Percentiles rank a stretch among this genome's conserved stretches.
Evolutionary conservation across 2,329 filamentous ascomycete species (phyloP).

Genomic region (Thielaviopsis musarum): DNA sequence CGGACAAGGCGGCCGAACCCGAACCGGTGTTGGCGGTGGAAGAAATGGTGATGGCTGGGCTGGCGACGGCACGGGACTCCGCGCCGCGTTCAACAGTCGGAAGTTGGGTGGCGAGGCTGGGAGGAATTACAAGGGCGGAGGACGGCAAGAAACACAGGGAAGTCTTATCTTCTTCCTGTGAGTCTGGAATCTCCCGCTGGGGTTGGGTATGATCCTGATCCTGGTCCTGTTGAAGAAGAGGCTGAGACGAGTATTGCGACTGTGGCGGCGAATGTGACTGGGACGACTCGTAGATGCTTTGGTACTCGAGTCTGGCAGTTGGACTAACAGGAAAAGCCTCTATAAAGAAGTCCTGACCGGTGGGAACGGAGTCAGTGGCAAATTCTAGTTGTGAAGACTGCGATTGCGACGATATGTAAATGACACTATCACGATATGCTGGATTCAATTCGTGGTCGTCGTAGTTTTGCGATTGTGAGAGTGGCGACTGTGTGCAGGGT

Average conservation of each 20-base stretch:
- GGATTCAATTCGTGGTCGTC: neutral
- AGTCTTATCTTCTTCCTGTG: constrained; percentile 2
- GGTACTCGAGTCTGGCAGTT: neutral
- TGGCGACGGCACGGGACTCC: neutral
- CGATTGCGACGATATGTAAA: neutral
- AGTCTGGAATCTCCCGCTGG: constrained; percentile 7
- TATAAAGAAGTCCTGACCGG: neutral
- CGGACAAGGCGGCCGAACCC: neutral
- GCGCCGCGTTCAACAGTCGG: neutral
- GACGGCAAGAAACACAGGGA: neutral
- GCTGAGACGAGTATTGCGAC: neutral
- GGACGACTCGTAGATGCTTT: neutral
- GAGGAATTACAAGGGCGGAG: neutral
- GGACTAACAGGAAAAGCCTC: neutral
- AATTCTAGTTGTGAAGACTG: neutral
- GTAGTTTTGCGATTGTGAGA: neutral
- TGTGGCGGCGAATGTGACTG: neutral
- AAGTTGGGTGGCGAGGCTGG: neutral
- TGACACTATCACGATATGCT: neutral
- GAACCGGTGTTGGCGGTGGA: neutral
- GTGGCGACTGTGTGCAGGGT: neutral
- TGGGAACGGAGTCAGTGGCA: neutral
- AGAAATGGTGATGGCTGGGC: neutral
- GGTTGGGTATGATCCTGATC: neutral
- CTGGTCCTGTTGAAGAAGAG: neutral